phyloP scores from a whole-genome alignment of 2,329 filamentous ascomycete genomes.

The Xylaria sp. region DNA sequence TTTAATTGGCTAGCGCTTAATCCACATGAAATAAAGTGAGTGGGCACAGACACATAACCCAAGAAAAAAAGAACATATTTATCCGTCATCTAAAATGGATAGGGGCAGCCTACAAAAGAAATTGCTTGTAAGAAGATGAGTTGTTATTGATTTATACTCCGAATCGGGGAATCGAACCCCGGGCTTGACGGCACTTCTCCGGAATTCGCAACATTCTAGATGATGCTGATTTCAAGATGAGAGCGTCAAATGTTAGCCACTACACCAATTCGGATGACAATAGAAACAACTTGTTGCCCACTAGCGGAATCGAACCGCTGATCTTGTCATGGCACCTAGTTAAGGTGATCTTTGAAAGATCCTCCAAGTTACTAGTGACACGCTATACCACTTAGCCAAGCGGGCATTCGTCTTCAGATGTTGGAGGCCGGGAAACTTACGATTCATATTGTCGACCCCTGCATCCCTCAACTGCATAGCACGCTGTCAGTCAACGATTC shows the following conservation, averaged over 20 bases:
- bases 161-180: slow-evolving; percentile 43
- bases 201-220: too few species aligned
- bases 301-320: slow-evolving; percentile 26
- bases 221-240: slow-evolving; percentile 27
- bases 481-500: too few species aligned
- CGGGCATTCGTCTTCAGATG: slow-evolving; percentile 2
- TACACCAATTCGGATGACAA: slow-evolving; percentile 41
- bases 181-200: slow-evolving; percentile 37
- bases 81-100: too few species aligned
- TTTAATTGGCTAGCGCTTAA: too few species aligned
- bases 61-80: too few species aligned
- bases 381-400: slow-evolving; percentile 27
- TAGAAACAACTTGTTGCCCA: slow-evolving; percentile 1
- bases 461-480: too few species aligned
- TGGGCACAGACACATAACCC: too few species aligned
- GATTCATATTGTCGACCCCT: neutral
- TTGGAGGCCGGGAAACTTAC: accelerated
- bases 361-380: slow-evolving; percentile 15
- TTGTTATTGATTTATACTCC: too few species aligned
- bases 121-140: too few species aligned
- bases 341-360: neutral
- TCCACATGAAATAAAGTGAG: too few species aligned
- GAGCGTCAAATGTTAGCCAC: slow-evolving; percentile 45
- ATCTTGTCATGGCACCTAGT: slow-evolving; percentile 23
- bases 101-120: too few species aligned